These are phyloP conservation scores for Scutellaria baicalensis DNA, from an alignment of 257 asterid genomes.

Conservation along the genomic window DNA sequence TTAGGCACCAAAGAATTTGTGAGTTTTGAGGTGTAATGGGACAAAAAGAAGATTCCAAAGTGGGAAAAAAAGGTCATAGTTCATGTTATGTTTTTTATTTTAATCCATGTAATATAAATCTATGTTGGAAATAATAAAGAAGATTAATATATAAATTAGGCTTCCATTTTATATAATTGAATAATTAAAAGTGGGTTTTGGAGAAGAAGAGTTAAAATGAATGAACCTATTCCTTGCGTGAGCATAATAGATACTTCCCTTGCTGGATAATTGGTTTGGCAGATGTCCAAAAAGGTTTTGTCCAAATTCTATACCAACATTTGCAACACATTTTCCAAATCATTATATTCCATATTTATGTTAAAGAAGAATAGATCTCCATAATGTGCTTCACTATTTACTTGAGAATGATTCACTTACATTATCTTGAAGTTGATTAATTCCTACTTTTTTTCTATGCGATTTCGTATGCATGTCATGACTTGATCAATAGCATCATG, in stretches of 20 bases:
- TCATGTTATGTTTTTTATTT: too few relatives aligned
- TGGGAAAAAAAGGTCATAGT: too few relatives aligned
- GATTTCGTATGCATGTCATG: background rate
- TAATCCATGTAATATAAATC: too few relatives aligned
- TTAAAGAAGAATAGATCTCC: background rate
- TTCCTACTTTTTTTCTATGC: background rate
- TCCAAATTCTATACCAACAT: background rate
- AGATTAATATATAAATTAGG: too few relatives aligned
- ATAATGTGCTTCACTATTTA: constrained; percentile 6
- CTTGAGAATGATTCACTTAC: background rate
- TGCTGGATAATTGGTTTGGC: constrained; percentile 27
- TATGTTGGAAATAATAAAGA: too few relatives aligned
- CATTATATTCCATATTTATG: background rate
- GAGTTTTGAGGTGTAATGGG: too few relatives aligned
- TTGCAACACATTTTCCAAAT: background rate
- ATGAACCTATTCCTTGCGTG: constrained; percentile 34
- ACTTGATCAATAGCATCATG: background rate
- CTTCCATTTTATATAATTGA: too few relatives aligned
- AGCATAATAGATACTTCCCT: constrained; percentile 27
- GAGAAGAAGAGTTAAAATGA: constrained; percentile 1
- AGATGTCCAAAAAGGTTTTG: constrained; percentile 14
- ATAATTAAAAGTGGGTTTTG: background rate
- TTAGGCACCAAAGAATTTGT: too few relatives aligned
- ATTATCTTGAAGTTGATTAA: constrained; percentile 4
- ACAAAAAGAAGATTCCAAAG: too few relatives aligned